These are phyloP conservation scores for Anisodus tanguticus DNA, from an alignment of 257 asterid genomes.

Conservation along the genomic window DNA sequence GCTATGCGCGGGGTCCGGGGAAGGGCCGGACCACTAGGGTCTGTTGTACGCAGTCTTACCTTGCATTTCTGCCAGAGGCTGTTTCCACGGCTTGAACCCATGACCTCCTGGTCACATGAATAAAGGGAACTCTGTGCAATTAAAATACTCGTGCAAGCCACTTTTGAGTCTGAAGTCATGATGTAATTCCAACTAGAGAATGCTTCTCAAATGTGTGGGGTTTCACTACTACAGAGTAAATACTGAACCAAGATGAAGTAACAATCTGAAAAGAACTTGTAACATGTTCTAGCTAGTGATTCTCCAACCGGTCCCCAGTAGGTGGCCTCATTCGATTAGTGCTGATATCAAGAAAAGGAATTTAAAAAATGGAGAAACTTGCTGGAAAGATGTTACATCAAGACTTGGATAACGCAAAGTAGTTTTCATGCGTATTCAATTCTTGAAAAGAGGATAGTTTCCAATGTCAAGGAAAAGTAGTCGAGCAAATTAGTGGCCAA, in stretches of 20 bases:
- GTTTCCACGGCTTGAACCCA: too few species aligned
- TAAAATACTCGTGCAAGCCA: background rate
- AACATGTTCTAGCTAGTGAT: background rate
- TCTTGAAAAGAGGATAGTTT: background rate
- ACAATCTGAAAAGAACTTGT: background rate
- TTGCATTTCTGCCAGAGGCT: too few species aligned
- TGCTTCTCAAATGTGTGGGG: background rate
- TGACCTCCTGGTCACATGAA: too few species aligned
- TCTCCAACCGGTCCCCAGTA: background rate
- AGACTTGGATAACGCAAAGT: background rate
- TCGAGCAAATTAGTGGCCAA: background rate
- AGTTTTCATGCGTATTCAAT: background rate
- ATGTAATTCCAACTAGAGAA: background rate
- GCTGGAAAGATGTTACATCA: slow-evolving; percentile 9
- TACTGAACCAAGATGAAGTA: background rate
- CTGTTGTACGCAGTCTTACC: too few species aligned
- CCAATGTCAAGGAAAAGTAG: background rate
- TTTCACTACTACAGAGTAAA: background rate
- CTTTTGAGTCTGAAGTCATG: background rate
- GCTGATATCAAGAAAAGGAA: slow-evolving; percentile 11
- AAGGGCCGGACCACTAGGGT: too few species aligned
- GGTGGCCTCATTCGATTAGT: background rate
- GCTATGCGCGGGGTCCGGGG: too few species aligned
- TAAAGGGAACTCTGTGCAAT: background rate
- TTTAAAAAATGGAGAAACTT: background rate